phyloP scores from a whole-genome alignment of 2,329 filamentous ascomycete genomes.

The Fusarium sp. region DNA sequence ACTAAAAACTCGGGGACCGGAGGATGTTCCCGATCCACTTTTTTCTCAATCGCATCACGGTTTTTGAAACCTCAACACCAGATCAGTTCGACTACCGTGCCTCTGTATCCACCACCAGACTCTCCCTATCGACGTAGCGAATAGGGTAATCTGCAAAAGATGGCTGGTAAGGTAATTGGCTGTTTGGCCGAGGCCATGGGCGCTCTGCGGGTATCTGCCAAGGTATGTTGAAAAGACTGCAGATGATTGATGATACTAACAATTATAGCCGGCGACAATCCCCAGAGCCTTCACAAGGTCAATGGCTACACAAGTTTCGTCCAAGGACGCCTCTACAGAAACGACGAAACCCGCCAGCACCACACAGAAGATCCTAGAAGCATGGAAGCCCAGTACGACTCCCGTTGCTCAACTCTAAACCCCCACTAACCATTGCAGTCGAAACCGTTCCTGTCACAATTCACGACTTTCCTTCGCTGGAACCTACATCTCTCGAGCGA shows the following conservation, averaged over 20 bases:
- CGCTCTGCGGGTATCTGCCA: slow-evolving; percentile 59
- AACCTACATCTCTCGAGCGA: slow-evolving; percentile 80
- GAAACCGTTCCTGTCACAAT: slow-evolving; percentile 83
- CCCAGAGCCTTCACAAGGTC: slow-evolving; percentile 61
- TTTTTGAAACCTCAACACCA: slow-evolving; percentile 42
- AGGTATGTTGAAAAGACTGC: slow-evolving; percentile 46
- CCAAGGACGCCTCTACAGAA: slow-evolving; percentile 51
- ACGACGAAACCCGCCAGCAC: slow-evolving; percentile 36
- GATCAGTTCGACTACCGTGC: slow-evolving; percentile 1
- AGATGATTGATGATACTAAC: slow-evolving; percentile 16
- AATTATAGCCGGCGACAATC: slow-evolving; percentile 48
- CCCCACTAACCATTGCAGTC: slow-evolving; percentile 51
- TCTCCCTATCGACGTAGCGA: slow-evolving; percentile 2
- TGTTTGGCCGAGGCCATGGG: slow-evolving; percentile 65
- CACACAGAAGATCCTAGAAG: slow-evolving; percentile 51
- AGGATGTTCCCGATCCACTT: slow-evolving; percentile 46
- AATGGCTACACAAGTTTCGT: slow-evolving; percentile 65
- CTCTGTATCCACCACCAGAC: slow-evolving; percentile 18
- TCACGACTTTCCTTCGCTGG: slow-evolving; percentile 89
- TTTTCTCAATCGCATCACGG: slow-evolving; percentile 39
- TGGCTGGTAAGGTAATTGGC: slow-evolving; percentile 62
- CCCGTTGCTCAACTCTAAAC: background rate
- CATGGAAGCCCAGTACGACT: slow-evolving; percentile 60
- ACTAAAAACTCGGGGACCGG: slow-evolving; percentile 46
- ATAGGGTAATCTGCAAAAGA: slow-evolving; percentile 17